Base-by-base conservation (phyloP, 2,329 filamentous ascomycete genomes). In the Chlorencoelia australis region DNA sequence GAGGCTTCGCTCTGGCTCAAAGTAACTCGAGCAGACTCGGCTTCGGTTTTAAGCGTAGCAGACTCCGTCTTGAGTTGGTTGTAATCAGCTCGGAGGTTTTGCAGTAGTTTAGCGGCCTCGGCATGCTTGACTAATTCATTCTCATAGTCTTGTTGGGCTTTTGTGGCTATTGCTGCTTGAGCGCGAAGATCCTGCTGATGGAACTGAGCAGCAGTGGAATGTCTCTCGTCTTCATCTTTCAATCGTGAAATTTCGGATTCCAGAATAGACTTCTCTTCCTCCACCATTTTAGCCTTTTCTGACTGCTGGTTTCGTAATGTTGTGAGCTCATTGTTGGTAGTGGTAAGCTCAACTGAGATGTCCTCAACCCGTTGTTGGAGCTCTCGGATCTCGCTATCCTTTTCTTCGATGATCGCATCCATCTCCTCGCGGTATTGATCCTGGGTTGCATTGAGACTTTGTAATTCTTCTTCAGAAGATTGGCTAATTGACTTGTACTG, bases 81-180 rank as follows among this genome's bases (percentile, higher is more conserved):
- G 59, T 83, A 74, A 46, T 96, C 86, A 4, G 69, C 68, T 34
- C 91, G 83, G 32, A 94, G 67, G 35, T 70, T 70, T 49, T 94
- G 86, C 10, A 95, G 68, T 22, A 76, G 74, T 60, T 87, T 88
- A 9, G 89, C 85, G n/a, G 89, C 91, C 47, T 95, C 86, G 2
- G 88, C 89, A 60, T 98, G 91, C 64, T 91, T 95, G 52, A 94
- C 74, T 8, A 98, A 71, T 58, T 98, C 91, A 44, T 79, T 79
- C 59, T 98, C 93, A 55, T 98, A 98, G 49, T 91, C 88, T 55
- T 94, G 82, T 57, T 98, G 91, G 3, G 91, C 87, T 58, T 86
- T 83, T 35, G 86, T 79, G 2, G 91, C 87, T 52, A 98, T 96
- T 29, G 93, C 83, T 18, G 89, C 88, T 59, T 98, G 91, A 0